Base-by-base conservation (phyloP, 371 early-diverging fungal species). In the Coemansia sp. region DNA sequence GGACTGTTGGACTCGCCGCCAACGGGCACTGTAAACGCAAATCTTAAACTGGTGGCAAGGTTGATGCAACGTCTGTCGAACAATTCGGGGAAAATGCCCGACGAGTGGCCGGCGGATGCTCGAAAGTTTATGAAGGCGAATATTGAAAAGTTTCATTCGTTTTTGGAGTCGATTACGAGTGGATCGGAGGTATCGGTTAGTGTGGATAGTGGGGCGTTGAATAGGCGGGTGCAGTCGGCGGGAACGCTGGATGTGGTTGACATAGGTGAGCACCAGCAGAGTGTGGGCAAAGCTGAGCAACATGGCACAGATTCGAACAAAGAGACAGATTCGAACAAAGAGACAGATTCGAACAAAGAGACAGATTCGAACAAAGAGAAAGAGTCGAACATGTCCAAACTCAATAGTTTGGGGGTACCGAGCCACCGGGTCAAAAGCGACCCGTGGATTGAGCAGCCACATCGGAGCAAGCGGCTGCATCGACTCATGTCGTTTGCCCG, bases 11-110 rank as follows among this genome's bases (percentile, higher is more conserved):
- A 70, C 6, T 15, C 26, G 3, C 44, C 52, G 44, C 66, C 70
- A 2, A 21, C 24, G 1, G 70, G 66, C 1, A 52, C 61, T 3
- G 62, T 70, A 36, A 74, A 70, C 51, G 61, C 63, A 2, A 74
- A 74, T 40, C 63, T 74, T 19, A 74, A 74, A 32, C 66, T 74
- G 32, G 58, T 74, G 3, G 74, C 74, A 4, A 12, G 74, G 24
- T 63, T 74, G 52, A 66, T 74, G 59, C 74, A 74, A 56, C 44
- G 74, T 17, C 44, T 74, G 26, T 74, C 74, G 8, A 74, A 74
- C 39, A 56, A 74, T 70, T 69, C 66, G 40, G 61, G 63, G 12
- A 74, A 74, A 53, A 62, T 63, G 5, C 52, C 70, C 1, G 70
- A 74, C 4, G 70, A 74, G 55, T 74, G 74, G 74, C 74, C 74